Evolutionary conservation across 2,329 filamentous ascomycete genomes (phyloP).

Genomic region (Nigrospora oryzae): DNA sequence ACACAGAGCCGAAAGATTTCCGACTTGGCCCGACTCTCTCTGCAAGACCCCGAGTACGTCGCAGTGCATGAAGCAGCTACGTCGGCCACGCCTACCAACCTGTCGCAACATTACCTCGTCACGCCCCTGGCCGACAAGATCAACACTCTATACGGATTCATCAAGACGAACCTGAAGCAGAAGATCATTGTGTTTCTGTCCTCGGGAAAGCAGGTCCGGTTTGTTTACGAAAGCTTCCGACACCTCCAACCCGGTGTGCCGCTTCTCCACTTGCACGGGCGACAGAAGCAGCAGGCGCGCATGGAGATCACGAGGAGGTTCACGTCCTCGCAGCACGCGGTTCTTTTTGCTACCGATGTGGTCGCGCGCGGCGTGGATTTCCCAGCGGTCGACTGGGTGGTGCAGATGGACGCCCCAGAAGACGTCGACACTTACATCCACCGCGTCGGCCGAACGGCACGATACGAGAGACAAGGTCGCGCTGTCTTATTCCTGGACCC

Average conservation of each 20-base stretch:
- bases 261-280: conserved; percentile 83
- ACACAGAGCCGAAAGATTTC: conserved; percentile 94
- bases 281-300: conserved; percentile 84
- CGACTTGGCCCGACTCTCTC: conserved; percentile 78
- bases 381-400: conserved; percentile 94
- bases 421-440: conserved; percentile 98
- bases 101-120: conserved; percentile 87
- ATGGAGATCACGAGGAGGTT: conserved; percentile 84
- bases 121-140: conserved; percentile 83
- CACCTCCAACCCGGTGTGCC: conserved; percentile 92
- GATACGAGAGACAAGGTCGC: conserved; percentile 79
- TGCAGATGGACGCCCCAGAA: conserved; percentile 96
- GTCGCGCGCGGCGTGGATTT: conserved; percentile 93
- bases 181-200: conserved; percentile 96
- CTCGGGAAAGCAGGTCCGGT: conserved; percentile 92
- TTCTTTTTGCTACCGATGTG: conserved; percentile 92
- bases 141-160: conserved; percentile 86
- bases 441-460: conserved; percentile 86
- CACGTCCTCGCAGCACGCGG: conserved; percentile 70
- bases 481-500: conserved; percentile 90
- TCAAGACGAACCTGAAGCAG: conserved; percentile 80
- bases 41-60: conserved; percentile 90
- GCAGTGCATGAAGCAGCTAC: conserved; percentile 80
- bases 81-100: conserved; percentile 69
- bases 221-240: conserved; percentile 87